These are phyloP conservation scores for Tirmania nivea DNA, from an alignment of 495 filamentous ascomycete genomes.

Conservation along the genomic window DNA sequence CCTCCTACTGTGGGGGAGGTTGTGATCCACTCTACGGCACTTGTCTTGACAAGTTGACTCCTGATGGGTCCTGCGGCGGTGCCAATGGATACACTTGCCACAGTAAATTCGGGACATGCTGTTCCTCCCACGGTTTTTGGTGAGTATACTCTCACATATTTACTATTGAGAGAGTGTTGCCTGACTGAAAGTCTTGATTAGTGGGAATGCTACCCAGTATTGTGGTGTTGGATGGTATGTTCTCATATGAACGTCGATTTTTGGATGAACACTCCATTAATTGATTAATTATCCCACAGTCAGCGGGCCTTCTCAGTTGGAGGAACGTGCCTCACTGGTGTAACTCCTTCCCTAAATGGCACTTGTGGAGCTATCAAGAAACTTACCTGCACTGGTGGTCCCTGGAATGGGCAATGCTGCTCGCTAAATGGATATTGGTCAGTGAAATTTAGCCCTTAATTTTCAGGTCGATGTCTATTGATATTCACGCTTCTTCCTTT, in stretches of 20 bases:
- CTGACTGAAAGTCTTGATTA: not conserved
- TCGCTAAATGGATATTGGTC: conserved; percentile 1
- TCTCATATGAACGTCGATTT: not conserved
- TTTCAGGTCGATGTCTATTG: too few species aligned
- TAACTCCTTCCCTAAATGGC: conserved; percentile 1
- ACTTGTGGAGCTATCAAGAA: not conserved
- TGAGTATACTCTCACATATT: not conserved
- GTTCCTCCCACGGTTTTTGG: conserved; percentile 5
- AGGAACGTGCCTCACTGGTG: not conserved
- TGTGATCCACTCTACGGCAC: not conserved
- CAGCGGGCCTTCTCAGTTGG: conserved; percentile 1
- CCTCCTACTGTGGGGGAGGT: not conserved
- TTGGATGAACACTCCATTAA: not conserved
- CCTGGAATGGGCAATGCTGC: conserved; percentile 3
- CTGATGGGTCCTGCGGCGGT: conserved; percentile 13
- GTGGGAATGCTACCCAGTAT: not conserved
- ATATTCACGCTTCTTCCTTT: too few species aligned
- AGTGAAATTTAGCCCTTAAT: not conserved
- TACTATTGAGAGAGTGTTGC: not conserved
- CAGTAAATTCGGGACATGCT: conserved; percentile 13
- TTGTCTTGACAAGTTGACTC: not conserved
- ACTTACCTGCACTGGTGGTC: conserved; percentile 1
- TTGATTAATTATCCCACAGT: conserved; percentile 1
- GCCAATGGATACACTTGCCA: conserved; percentile 2
- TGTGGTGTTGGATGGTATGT: conserved; percentile 8